Evolutionary conservation across 345 rosid species (phyloP), one percentile per base, ranked within the genome.

Genomic region (Sisymbrium irio): DNA sequence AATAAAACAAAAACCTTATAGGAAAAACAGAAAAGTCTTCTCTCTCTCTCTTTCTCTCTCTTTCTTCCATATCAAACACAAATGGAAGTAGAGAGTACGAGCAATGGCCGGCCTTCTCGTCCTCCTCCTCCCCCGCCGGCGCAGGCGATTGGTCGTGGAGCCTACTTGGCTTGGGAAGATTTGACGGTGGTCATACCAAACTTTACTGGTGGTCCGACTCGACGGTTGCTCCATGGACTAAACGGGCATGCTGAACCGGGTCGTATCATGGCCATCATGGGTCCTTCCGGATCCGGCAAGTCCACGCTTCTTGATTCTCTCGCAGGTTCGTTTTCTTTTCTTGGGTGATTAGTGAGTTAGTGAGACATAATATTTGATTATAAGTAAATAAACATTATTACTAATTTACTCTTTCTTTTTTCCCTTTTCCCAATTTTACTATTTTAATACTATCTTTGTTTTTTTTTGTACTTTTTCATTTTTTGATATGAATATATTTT

Each of bases 211-310:
- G 85, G 84, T n/a, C 91, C 89, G 7, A 86, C 94, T 4, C 85
- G 71, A 75, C 76, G 92, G 79, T 73, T 95, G 84, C 92, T 95
- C 33, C 85, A 87, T 36, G 91, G 97, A 37, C 85, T 92, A 33
- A 62, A 74, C 68, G 98, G 98, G 9, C 82, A 62, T 61, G 98
- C 97, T 67, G 97, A 91, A 79, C 97, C 97, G 11, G 97, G 97
- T 40, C 82, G 95, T 64, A 89, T 89, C 83, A 85, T 88, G 96
- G 98, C 98, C 8, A 89, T 94, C 65, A 89, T 94, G 96, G 98
- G 98, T 64, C 98, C 98, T 44, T 90, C 98, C 25, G 98, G 98
- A 7, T 93, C 97, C 37, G 98, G 98, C 14, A 90, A 93, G 83
- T 93, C 98, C 40, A 93, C 98, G 1, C 98, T 93, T 54, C 93